phyloP scores from a whole-genome alignment of 805 yeast genomes.

The Monosporozyma aerobia region DNA sequence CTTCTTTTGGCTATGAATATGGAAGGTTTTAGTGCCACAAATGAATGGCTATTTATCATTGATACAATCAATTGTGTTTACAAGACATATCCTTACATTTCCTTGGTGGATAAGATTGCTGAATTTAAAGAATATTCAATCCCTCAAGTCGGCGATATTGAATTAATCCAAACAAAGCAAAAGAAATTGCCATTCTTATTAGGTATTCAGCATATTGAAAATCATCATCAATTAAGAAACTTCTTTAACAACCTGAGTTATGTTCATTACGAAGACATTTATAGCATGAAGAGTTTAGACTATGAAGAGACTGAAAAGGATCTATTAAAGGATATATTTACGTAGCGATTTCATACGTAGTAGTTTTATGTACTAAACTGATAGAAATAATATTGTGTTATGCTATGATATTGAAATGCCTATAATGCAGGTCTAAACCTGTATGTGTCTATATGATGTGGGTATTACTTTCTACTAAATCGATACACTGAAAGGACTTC shows the following conservation, averaged over 20 bases:
- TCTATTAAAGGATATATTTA: conserved; percentile 48
- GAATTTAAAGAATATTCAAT: conserved; percentile 30
- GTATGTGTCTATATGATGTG: neutral
- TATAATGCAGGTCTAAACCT: neutral
- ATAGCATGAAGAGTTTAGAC: conserved; percentile 40
- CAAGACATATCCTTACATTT: conserved; percentile 28
- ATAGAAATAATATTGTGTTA: neutral
- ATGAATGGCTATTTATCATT: conserved; percentile 80
- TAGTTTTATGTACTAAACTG: neutral
- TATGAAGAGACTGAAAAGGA: conserved; percentile 44
- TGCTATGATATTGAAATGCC: neutral
- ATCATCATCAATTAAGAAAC: conserved; percentile 19
- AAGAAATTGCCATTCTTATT: conserved; percentile 23
- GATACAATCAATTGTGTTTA: conserved; percentile 54
- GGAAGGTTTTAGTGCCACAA: conserved; percentile 63
- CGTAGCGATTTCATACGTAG: neutral
- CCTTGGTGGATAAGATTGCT: conserved; percentile 41
- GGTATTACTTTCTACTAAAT: conserved; percentile 29
- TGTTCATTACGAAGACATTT: conserved; percentile 37
- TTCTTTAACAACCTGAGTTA: conserved; percentile 25
- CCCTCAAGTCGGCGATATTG: conserved; percentile 23
- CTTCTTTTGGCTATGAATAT: conserved; percentile 53
- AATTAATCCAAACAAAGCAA: conserved; percentile 13
- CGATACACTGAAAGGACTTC: conserved; percentile 74
- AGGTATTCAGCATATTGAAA: conserved; percentile 18